Base-by-base conservation (phyloP, 495 filamentous ascomycete genomes). In the Penicillium riverlandense region DNA sequence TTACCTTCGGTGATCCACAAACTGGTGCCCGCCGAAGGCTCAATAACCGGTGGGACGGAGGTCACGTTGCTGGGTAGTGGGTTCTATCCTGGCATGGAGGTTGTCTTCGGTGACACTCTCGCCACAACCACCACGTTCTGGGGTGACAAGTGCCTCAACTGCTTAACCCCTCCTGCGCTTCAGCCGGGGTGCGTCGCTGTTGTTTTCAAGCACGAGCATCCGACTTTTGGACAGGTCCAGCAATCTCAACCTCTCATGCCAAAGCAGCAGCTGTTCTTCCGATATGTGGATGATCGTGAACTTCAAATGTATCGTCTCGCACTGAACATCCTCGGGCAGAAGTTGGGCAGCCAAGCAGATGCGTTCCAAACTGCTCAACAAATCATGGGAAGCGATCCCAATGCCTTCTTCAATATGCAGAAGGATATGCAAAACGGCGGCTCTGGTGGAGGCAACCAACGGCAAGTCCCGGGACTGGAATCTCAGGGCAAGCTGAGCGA, bases 71-170 rank as follows among this genome's bases (percentile, higher is more conserved):
- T 91, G 22, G 90, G 91, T 6, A 83, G 78, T 52, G 80, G 81
- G 14, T 96, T 96, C 52, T 79, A 77, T 31, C 78, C 82, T 37
- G 87, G 86, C 6, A 77, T 91, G 55, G 85, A 88, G 43, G 88
- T 95, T 45, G 82, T 90, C 53, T 96, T 96, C 62, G 90, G 90
- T 12, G 81, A 88, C 36, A 75, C 72, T 4, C 70, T 79, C 30
- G 90, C 91, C 8, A 84, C 80, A 1, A 86, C 84, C 8, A 91
- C 86, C 9, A 87, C 85, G 1, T 94, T 74, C 53, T 95, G 88
- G 83, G 86, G 86, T 15, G 78, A 85, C 40, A 82, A 78, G 35
- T 85, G 84, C 13, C 70, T 96, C n/a, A 86, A 94, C 34, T 95
- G 88, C 56, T 66, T 90, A 30, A 71, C 90, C 0, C 91, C 91